Conservation (phyloP, 129 eudicot genomes). For the Calendula officinalis region DNA sequence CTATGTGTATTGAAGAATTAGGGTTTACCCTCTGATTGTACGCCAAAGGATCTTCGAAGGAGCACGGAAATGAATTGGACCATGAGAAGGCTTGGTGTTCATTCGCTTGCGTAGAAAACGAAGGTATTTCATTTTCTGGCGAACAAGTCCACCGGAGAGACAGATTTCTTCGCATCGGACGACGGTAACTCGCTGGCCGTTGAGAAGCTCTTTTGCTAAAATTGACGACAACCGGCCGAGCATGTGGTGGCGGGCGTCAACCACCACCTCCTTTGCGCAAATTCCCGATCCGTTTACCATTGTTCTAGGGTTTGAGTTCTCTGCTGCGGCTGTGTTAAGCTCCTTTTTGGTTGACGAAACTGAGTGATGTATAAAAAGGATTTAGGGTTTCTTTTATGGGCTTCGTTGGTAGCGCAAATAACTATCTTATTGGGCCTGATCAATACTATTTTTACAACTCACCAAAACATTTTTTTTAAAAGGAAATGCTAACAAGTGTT, state of each 20-base stretch:
- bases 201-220: conserved; percentile 67
- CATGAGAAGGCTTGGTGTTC: conserved; percentile 93
- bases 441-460: neutral
- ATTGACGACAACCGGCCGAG: conserved; percentile 68
- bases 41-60: conserved; percentile 91
- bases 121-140: conserved; percentile 85
- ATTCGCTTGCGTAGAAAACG: conserved; percentile 67
- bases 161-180: conserved; percentile 80
- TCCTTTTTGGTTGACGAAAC: neutral
- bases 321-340: neutral
- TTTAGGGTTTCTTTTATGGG: conserved; percentile 18
- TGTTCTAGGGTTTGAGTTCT: conserved; percentile 14
- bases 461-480: too few species aligned
- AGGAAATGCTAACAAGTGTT: too few species aligned
- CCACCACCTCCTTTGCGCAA: conserved; percentile 56
- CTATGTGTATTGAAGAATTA: neutral
- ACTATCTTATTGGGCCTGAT: neutral
- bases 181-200: conserved; percentile 65
- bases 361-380: neutral
- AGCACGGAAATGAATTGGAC: conserved; percentile 84
- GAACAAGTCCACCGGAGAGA: conserved; percentile 79
- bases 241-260: conserved; percentile 85
- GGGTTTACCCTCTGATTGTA: conserved; percentile 68
- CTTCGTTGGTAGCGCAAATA: neutral
- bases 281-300: conserved; percentile 82